Conservation (phyloP, 2,329 filamentous ascomycete genomes). For the Alternaria panax region DNA sequence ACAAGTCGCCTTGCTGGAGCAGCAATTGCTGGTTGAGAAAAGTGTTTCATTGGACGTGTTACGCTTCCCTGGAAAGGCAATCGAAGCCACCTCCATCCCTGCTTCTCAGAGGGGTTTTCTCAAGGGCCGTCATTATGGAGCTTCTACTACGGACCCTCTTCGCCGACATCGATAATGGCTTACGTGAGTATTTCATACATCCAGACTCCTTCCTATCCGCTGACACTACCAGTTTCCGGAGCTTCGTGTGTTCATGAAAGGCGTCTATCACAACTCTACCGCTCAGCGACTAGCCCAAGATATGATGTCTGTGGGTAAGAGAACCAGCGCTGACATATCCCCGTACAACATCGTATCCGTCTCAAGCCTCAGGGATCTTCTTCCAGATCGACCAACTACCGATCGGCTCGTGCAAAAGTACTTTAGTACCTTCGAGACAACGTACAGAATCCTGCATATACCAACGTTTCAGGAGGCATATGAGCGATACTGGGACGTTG, state of each 20-base stretch:
- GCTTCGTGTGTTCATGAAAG: slow-evolving; percentile 36
- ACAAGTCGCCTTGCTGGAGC: not conserved
- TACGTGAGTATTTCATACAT: slow-evolving; percentile 16
- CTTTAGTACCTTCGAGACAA: slow-evolving; percentile 58
- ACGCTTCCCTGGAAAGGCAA: not conserved
- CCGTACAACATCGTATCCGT: slow-evolving; percentile 17
- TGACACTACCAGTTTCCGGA: slow-evolving; percentile 41
- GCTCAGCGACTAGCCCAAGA: slow-evolving; percentile 32
- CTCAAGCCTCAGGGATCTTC: not conserved
- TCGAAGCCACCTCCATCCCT: not conserved
- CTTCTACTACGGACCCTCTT: slow-evolving; percentile 46
- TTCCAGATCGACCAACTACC: slow-evolving; percentile 39
- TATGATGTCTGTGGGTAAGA: slow-evolving; percentile 27
- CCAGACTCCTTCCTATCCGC: not conserved
- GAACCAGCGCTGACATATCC: slow-evolving; percentile 9
- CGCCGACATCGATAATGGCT: slow-evolving; percentile 37
- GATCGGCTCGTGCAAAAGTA: slow-evolving; percentile 56
- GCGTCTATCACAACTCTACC: slow-evolving; percentile 28
- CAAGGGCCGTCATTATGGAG: slow-evolving; percentile 49
- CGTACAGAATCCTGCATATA: slow-evolving; percentile 59
- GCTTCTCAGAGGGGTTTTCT: slow-evolving; percentile 19
- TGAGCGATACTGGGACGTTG: slow-evolving; percentile 53
- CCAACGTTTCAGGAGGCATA: slow-evolving; percentile 61
- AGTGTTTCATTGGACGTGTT: not conserved
- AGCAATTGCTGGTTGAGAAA: not conserved